Conservation (phyloP, 148 eudicot genomes). For the Fagopyrum esculentum region DNA sequence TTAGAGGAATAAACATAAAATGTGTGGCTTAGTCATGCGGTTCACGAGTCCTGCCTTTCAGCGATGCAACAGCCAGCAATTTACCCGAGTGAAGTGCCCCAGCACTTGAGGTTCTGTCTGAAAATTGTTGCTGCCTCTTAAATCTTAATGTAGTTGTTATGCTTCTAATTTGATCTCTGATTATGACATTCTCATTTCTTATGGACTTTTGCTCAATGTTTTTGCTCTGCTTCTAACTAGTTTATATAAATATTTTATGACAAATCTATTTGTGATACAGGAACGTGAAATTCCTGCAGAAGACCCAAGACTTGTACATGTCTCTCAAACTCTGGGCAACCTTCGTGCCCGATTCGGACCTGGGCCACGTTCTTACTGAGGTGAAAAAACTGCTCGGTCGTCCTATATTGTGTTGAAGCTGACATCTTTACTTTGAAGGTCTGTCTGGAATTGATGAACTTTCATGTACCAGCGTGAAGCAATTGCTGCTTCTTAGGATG, state of each 20-base stretch:
- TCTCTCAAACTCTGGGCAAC: slow-evolving; percentile 27
- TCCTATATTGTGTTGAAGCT: background rate
- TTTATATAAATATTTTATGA: background rate
- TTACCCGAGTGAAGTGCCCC: background rate
- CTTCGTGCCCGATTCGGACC: slow-evolving; percentile 23
- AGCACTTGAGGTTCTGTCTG: background rate
- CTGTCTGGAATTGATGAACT: background rate
- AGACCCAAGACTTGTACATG: slow-evolving; percentile 56
- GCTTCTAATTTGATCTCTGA: background rate
- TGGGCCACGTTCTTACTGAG: background rate
- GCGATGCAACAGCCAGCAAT: background rate
- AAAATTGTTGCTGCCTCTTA: background rate
- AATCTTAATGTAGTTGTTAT: background rate
- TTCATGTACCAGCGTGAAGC: background rate
- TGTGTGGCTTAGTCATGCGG: background rate
- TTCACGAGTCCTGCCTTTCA: background rate
- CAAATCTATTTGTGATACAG: slow-evolving; percentile 25
- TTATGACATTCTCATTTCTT: no score
- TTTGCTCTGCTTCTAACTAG: background rate
- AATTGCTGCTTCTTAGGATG: background rate
- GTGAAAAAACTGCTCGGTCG: background rate
- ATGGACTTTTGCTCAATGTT: background rate
- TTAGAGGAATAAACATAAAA: background rate
- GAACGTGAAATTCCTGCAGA: slow-evolving; percentile 74
- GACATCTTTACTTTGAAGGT: background rate